Conservation (phyloP, 2,329 filamentous ascomycete genomes). For the Aspergillus cejpii region DNA sequence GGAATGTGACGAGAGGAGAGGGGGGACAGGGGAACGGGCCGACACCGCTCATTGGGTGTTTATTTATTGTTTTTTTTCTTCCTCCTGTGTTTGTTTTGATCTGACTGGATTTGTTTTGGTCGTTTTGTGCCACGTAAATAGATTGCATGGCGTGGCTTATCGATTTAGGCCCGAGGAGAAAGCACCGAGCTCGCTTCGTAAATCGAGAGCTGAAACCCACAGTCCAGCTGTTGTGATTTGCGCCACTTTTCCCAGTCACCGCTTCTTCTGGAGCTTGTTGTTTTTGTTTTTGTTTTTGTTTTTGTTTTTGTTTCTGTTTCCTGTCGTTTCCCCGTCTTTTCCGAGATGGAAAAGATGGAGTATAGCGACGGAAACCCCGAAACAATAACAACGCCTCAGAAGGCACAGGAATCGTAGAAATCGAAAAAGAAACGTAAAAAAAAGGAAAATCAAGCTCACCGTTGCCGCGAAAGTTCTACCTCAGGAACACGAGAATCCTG, state of each 20-base stretch:
- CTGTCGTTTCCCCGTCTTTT: background rate
- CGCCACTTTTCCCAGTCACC: background rate
- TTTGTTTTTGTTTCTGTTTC: background rate
- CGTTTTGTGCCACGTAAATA: constrained; percentile 19
- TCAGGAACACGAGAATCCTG: constrained; percentile 37
- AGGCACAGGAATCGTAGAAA: constrained; percentile 9
- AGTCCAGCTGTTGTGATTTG: too few species aligned
- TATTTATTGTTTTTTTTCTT: background rate
- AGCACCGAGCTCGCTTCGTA: constrained; percentile 2
- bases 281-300: background rate
- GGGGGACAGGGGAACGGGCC: constrained; percentile 1
- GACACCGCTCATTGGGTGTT: background rate
- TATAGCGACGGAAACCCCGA: background rate
- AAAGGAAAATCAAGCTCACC: constrained; percentile 37
- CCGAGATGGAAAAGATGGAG: background rate
- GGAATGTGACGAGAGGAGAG: constrained; percentile 1
- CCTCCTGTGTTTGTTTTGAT: constrained; percentile 11
- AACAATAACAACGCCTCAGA: background rate
- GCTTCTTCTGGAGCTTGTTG: background rate
- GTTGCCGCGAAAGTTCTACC: constrained; percentile 47
- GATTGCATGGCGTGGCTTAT: constrained; percentile 1
- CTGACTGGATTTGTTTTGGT: background rate
- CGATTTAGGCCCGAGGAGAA: constrained; percentile 13
- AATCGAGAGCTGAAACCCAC: background rate
- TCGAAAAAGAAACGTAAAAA: constrained; percentile 12